phyloP scores from a whole-genome alignment of 1,284 basidiomycete genomes.

The Apiotrichum sp. region DNA sequence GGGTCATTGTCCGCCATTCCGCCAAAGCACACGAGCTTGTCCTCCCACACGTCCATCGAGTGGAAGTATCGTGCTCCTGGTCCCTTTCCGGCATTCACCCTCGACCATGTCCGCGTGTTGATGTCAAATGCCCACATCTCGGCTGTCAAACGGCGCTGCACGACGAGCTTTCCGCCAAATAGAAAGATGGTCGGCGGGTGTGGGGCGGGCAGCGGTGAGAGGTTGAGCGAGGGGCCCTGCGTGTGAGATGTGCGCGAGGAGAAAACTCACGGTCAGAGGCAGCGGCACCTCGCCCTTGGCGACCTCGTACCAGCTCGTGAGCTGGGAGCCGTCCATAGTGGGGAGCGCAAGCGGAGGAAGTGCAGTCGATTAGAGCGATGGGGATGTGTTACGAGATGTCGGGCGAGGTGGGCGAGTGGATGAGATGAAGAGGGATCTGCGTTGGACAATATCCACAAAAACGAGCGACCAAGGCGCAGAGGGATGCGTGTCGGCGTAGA shows the following conservation, averaged over 20 bases:
- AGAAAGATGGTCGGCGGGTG: conserved; percentile 38
- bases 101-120: conserved; percentile 68
- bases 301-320: conserved; percentile 75
- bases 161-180: conserved; percentile 77
- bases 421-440: neutral
- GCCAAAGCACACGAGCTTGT: conserved; percentile 81
- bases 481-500: too few relatives aligned
- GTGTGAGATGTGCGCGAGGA: neutral
- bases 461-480: neutral
- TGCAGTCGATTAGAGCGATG: too few relatives aligned
- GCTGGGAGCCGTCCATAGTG: conserved; percentile 46
- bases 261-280: conserved; percentile 66
- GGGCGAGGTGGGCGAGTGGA: neutral
- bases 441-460: too few relatives aligned
- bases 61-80: conserved; percentile 80
- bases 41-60: conserved; percentile 81
- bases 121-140: conserved; percentile 84
- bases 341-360: too few relatives aligned
- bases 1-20: conserved; percentile 64
- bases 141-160: conserved; percentile 76
- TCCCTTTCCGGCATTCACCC: conserved; percentile 53
- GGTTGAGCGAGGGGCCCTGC: conserved; percentile 40
- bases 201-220: conserved; percentile 33
- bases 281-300: conserved; percentile 80
- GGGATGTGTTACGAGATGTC: too few relatives aligned